Evolutionary conservation across 306 rosid genomes (phyloP).

Genomic region (Quercus mongolica): DNA sequence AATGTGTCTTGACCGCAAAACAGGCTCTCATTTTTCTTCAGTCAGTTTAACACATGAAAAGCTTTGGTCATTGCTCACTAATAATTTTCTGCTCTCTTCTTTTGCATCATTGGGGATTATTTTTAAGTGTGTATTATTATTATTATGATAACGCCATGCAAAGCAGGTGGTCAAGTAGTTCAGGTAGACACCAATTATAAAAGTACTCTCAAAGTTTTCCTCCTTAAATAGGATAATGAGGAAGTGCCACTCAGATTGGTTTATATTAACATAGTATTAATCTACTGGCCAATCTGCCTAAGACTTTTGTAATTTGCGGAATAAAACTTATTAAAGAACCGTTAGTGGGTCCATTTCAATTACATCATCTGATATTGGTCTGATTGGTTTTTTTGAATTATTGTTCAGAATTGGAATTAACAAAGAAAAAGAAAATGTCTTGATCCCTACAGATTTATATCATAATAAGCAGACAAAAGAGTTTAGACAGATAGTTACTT

Average conservation of each 20-base stretch:
- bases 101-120: not conserved
- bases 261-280: slow-evolving; percentile 20
- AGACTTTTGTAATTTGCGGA: slow-evolving; percentile 11
- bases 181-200: slow-evolving; percentile 24
- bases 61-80: not conserved
- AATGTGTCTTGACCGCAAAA: not conserved
- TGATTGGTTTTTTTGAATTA: slow-evolving; percentile 27
- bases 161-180: slow-evolving; percentile 32
- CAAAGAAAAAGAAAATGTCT: slow-evolving; percentile 17
- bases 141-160: slow-evolving; percentile 8
- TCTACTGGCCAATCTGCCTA: slow-evolving; percentile 30
- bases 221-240: slow-evolving; percentile 19
- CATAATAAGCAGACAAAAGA: slow-evolving; percentile 27
- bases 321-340: slow-evolving; percentile 26
- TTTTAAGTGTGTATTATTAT: not conserved
- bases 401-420: slow-evolving; percentile 32
- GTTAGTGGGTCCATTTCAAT: slow-evolving; percentile 21
- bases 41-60: slow-evolving; percentile 4
- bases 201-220: not conserved
- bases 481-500: slow-evolving; percentile 26
- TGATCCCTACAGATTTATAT: slow-evolving; percentile 3
- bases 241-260: slow-evolving; percentile 13
- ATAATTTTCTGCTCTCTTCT: not conserved
- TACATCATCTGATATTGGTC: slow-evolving; percentile 19
- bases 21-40: slow-evolving; percentile 19